Percentiles rank a stretch among this genome's conserved stretches.
phyloP scores from a whole-genome alignment of 1,139 yeast genomes.

The Nakaseomyces sp. region DNA sequence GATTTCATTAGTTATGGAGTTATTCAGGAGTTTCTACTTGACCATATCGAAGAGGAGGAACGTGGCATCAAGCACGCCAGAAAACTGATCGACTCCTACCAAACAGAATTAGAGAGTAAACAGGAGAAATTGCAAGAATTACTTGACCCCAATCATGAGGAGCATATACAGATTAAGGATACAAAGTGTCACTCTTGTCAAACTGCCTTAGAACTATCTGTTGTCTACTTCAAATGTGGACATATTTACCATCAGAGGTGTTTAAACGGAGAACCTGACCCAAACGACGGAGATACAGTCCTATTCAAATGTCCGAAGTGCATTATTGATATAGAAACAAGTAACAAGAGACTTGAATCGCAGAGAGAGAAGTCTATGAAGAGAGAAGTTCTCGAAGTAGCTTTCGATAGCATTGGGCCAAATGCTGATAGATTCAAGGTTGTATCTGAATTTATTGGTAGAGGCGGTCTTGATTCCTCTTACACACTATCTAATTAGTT shows the following conservation, averaged over 20 bases:
- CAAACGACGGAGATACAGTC: slow-evolving; percentile 10
- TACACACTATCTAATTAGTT: not conserved
- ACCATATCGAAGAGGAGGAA: slow-evolving; percentile 51
- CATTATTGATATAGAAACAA: slow-evolving; percentile 55
- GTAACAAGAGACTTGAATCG: slow-evolving; percentile 47
- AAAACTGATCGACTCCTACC: slow-evolving; percentile 60
- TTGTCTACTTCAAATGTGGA: slow-evolving; percentile 75
- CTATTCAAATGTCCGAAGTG: slow-evolving; percentile 61
- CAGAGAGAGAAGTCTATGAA: slow-evolving; percentile 58
- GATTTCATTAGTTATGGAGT: slow-evolving; percentile 66
- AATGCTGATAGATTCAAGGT: slow-evolving; percentile 56
- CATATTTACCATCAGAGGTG: slow-evolving; percentile 88
- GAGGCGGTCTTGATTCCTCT: slow-evolving; percentile 49
- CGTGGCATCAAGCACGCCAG: slow-evolving; percentile 61
- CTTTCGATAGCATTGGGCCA: slow-evolving; percentile 46
- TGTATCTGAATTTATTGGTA: slow-evolving; percentile 72
- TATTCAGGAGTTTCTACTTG: slow-evolving; percentile 60
- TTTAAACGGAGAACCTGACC: slow-evolving; percentile 39
- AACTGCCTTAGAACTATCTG: slow-evolving; percentile 63
- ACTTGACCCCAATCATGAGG: slow-evolving; percentile 31
- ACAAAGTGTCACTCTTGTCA: slow-evolving; percentile 67
- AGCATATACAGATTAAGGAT: slow-evolving; percentile 59
- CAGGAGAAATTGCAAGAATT: slow-evolving; percentile 46
- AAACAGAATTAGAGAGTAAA: slow-evolving; percentile 53
- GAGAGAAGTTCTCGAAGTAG: slow-evolving; percentile 51